Percentiles rank a stretch among this genome's conserved stretches.
Conservation (phyloP, 2,329 filamentous ascomycete species). For the Epichloe gansuensis region DNA sequence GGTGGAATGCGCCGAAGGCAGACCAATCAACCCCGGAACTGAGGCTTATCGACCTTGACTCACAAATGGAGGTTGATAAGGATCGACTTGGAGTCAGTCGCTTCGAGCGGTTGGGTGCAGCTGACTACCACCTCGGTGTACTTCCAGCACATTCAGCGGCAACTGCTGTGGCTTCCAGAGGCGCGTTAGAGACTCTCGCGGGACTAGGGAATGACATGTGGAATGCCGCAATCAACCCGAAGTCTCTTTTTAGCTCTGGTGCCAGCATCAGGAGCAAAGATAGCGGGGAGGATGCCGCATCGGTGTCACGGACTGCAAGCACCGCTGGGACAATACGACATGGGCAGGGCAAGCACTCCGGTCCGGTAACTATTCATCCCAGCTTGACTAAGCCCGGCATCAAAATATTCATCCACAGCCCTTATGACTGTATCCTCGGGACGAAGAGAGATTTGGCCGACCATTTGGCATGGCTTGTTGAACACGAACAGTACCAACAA, state of each 20-base stretch:
- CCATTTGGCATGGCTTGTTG: conserved; percentile 74
- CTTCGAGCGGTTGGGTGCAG: conserved; percentile 73
- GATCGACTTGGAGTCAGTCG: conserved; percentile 78
- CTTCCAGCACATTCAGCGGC: conserved; percentile 62
- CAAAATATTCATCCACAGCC: conserved; percentile 89
- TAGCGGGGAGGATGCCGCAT: conserved; percentile 45
- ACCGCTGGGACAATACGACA: conserved; percentile 19
- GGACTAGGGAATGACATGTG: conserved; percentile 66
- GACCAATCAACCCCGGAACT: conserved; percentile 81
- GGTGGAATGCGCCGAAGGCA: conserved; percentile 59
- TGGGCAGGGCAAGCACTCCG: conserved; percentile 11
- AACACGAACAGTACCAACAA: conserved; percentile 67
- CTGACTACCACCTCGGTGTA: conserved; percentile 83
- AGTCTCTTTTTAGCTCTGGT: conserved; percentile 73
- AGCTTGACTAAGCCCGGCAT: conserved; percentile 43
- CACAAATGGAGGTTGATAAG: conserved; percentile 77
- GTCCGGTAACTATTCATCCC: conserved; percentile 33
- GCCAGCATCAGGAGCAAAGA: conserved; percentile 59
- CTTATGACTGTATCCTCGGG: conserved; percentile 90
- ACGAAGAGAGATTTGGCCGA: conserved; percentile 79
- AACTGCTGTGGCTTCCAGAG: conserved; percentile 49
- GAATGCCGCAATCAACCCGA: conserved; percentile 83
- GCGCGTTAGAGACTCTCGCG: conserved; percentile 66
- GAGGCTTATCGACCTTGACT: conserved; percentile 77
- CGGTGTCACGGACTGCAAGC: conserved; percentile 32